Base-by-base conservation (phyloP, 257 asterid genomes). In the Petunia axillaris region DNA sequence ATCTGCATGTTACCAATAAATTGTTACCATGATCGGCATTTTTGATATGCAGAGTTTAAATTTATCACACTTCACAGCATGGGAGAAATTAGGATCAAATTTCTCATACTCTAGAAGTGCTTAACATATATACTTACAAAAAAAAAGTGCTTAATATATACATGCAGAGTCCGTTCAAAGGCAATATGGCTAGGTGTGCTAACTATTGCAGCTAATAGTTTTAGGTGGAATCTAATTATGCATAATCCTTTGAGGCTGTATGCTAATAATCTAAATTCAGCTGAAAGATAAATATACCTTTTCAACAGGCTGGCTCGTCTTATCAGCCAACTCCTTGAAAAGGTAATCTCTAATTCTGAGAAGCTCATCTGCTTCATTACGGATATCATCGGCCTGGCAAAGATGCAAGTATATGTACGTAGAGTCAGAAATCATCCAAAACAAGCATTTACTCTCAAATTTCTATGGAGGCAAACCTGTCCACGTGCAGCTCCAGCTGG, bases 401-500 rank as follows among this genome's bases (percentile, higher is more conserved):
- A 78, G 59, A 39, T n/a, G 81, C 77, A 76, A 5, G 73, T 37
- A 63, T 65, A 44, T n/a, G 1, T 70, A 80, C 78, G 16, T 59
- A 16, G 39, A 16, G 6, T 77, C 67, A 71, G 39, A 14, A 67
- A 74, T 64, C 39, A 80, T 73, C 39, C 6, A 43, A 54, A 71
- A 50, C 44, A 25, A n/a, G 11, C 40, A 75, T 64, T 71, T 46
- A 75, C 39, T 54, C 15, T 48, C 53, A 80, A 81, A 75, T 70
- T 2, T 63, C 10, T 14, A 52, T 13, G 11, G 13, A 37, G 82
- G 60, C 87, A 80, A 68, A 95, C 99, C 99, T 92, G 97, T 60
- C 99, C 99, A 62, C 96, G 94, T 38, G 97, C 99, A 84, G 96
- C 91, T 37, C 99, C 99, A 80, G 95, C 99, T 38, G 99, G 99